A percentile compares a stretch with the other conserved stretches of the same genome.
Conservation (phyloP, 1,284 basidiomycete species). For the Caloboletus firmus region DNA sequence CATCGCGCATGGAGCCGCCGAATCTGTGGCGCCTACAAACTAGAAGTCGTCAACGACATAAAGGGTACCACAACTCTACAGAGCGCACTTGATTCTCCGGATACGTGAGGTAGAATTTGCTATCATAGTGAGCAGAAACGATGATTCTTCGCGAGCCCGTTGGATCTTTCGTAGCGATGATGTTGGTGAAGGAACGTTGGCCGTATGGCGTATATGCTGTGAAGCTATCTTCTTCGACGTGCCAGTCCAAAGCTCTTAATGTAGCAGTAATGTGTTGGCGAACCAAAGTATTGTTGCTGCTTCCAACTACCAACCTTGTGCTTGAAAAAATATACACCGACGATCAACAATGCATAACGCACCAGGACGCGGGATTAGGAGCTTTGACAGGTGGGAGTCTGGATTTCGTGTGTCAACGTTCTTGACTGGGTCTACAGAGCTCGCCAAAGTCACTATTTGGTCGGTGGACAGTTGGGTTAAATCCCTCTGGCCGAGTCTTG, state of each 20-base stretch:
- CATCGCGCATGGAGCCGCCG: slow-evolving; percentile 93
- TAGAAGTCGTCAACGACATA: slow-evolving; percentile 34
- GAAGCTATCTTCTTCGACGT: slow-evolving; percentile 82
- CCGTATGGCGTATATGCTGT: slow-evolving; percentile 84
- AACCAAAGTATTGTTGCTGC: slow-evolving; percentile 76
- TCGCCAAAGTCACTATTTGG: slow-evolving; percentile 52
- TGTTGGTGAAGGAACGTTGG: slow-evolving; percentile 79
- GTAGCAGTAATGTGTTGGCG: slow-evolving; percentile 73
- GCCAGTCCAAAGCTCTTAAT: slow-evolving; percentile 76
- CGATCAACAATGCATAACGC: slow-evolving; percentile 34
- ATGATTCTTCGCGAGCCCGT: slow-evolving; percentile 79
- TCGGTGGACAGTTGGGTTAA: slow-evolving; percentile 51
- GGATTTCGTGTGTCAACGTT: slow-evolving; percentile 65
- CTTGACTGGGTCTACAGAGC: slow-evolving; percentile 59
- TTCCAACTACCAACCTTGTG: slow-evolving; percentile 50
- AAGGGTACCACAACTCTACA: neutral
- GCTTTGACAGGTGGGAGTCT: slow-evolving; percentile 72
- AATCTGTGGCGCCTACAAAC: slow-evolving; percentile 98
- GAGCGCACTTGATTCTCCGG: slow-evolving; percentile 69
- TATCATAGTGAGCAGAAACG: slow-evolving; percentile 95
- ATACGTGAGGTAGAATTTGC: slow-evolving; percentile 80
- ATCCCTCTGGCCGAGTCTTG: slow-evolving; percentile 41
- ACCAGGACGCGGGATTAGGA: slow-evolving; percentile 83
- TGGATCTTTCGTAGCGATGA: slow-evolving; percentile 93
- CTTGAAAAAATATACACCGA: slow-evolving; percentile 11